Base-by-base conservation (phyloP, 768 basidiomycete species). In the Coprinellus aureogranulatus region DNA sequence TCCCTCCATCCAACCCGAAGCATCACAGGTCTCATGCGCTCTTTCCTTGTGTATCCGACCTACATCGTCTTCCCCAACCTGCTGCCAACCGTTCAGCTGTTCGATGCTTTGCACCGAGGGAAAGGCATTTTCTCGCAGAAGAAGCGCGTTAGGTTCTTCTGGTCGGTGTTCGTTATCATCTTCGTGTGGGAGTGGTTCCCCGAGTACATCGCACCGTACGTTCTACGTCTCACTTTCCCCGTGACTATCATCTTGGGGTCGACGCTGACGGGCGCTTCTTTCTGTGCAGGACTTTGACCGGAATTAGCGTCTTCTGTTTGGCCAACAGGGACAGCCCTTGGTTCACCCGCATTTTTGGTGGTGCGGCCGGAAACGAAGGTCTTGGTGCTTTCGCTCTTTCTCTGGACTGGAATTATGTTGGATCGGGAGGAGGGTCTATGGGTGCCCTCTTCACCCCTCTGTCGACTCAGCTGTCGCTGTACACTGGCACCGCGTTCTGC, bases 341-440 rank as follows among this genome's bases (percentile, higher is more conserved):
- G 67, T 73, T 86, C 57, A 80, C 83, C 0, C 75, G 79, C 26
- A 70, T 86, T 28, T 86, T 87, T 62, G 85, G 85, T 52, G 85
- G 85, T 40, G 82, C 78, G 39, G 79, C 81, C 30, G 85, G 77
- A 54, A 85, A 87, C 54, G 84, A 86, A 67, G 85, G 85, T 6
- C 76, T 87, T 41, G 86, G 84, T 11, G 68, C 81, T 52, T 78
- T 87, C 44, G 77, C 85, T 1, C 65, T 86, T 40, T 84, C 75
- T 60, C 70, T 87, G 14, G 86, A 88, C 63, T 87, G 86, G 85
- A 82, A 84, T 62, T 77, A 81, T 57, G 77, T 83, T 58, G 80
- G 76, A 37, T 72, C 76, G 50, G 74, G 75, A 27, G 79, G 78
- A 16, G 73, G 75, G 14, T 74, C 77, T 2, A 71, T 80, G 52